These are phyloP conservation scores for Poa pratensis DNA, from an alignment of 176 grass and related monocot species.

Conservation along the genomic window DNA sequence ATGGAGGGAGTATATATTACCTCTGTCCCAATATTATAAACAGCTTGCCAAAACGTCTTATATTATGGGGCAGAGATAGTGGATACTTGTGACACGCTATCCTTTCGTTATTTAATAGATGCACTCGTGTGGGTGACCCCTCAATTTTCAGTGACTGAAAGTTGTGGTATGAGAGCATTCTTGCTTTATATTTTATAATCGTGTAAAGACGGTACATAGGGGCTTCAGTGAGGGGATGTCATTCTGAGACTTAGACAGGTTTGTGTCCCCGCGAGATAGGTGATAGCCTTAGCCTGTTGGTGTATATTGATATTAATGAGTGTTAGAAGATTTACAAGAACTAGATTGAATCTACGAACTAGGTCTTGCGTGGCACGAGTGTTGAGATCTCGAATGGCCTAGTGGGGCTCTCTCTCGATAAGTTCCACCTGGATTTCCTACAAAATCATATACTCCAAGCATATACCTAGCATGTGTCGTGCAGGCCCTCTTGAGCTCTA, in stretches of 20 bases:
- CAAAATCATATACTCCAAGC: neutral
- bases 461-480: neutral
- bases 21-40: no score
- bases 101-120: slow-evolving; percentile 9
- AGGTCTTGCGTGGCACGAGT: neutral
- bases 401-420: neutral
- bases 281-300: neutral
- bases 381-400: neutral
- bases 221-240: neutral
- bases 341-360: neutral
- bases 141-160: neutral
- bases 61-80: no score
- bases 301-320: neutral
- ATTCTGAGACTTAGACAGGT: neutral
- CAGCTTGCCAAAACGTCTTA: no score
- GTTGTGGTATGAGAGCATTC: neutral
- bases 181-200: neutral
- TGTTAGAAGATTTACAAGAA: neutral
- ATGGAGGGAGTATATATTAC: no score
- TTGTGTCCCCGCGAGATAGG: neutral
- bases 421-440: neutral
- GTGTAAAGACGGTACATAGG: neutral
- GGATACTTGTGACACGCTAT: slow-evolving; percentile 18
- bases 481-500: no score
- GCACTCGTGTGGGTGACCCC: neutral